Percentiles rank a stretch among this genome's conserved stretches.
phyloP scores from a whole-genome alignment of 192 early-diverging fungal species.

The Coemansia umbellata region DNA sequence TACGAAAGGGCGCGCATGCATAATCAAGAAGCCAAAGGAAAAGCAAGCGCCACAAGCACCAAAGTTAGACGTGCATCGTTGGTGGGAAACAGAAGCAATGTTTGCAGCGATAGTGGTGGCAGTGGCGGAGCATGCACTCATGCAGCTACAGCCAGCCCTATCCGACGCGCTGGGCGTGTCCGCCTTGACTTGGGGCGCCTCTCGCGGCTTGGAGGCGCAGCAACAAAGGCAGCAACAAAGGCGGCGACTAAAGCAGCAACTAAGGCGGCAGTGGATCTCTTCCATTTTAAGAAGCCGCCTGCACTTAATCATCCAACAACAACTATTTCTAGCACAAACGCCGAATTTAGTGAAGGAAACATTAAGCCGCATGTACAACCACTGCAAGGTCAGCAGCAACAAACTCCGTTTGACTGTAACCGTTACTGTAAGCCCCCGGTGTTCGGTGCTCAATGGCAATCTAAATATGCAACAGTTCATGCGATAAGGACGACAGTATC shows the following conservation, averaged over 20 bases:
- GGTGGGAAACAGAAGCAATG: not conserved
- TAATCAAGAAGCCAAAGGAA: not conserved
- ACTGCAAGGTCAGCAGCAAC: not conserved
- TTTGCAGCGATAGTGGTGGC: not conserved
- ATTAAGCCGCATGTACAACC: not conserved
- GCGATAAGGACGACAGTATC: not conserved
- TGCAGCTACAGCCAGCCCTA: not conserved
- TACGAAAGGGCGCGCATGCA: too few species aligned
- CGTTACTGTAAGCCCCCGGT: slow-evolving; percentile 1
- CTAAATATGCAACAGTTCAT: not conserved
- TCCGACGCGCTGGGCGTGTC: slow-evolving; percentile 33
- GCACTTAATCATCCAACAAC: not conserved
- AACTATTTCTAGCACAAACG: not conserved
- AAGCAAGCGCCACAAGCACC: not conserved
- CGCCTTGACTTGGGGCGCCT: slow-evolving; percentile 9
- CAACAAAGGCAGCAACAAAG: slow-evolving; percentile 7
- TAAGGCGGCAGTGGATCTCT: not conserved
- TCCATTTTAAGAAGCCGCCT: slow-evolving; percentile 3
- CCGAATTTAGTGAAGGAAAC: not conserved
- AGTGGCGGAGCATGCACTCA: not conserved
- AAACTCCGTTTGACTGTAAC: not conserved
- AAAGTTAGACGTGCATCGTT: not conserved
- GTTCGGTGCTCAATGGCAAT: not conserved
- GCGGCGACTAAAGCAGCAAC: not conserved
- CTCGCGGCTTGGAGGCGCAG: slow-evolving; percentile 14